phyloP scores from a whole-genome alignment of 2,329 filamentous ascomycete genomes.

The Dactylellina leptospora region DNA sequence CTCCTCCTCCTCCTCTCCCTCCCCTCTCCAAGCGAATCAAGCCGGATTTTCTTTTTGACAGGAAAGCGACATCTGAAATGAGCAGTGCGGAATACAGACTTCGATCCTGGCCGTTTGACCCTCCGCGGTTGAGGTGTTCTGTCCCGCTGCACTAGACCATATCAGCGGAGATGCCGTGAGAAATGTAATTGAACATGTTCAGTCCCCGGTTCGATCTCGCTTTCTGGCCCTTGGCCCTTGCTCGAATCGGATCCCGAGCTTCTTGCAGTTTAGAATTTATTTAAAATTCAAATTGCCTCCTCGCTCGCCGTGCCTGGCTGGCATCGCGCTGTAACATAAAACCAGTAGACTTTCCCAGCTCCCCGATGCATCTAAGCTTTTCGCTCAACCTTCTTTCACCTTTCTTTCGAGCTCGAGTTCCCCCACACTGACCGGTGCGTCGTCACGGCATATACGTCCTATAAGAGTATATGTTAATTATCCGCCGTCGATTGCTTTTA shows the following conservation, averaged over 20 bases:
- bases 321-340: slow-evolving; percentile 21
- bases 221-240: slow-evolving; percentile 36
- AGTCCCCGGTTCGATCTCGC: slow-evolving; percentile 42
- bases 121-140: slow-evolving; percentile 27
- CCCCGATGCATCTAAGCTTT: slow-evolving; percentile 50
- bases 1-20: background rate
- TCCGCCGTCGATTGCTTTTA: no score
- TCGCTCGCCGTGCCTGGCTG: slow-evolving; percentile 20
- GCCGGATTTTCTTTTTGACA: slow-evolving; percentile 22
- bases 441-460: no score
- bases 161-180: slow-evolving; percentile 49
- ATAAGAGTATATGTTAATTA: no score
- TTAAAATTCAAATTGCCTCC: slow-evolving; percentile 13
- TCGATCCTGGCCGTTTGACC: slow-evolving; percentile 27
- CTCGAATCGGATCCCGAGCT: slow-evolving; percentile 44
- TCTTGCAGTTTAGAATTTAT: slow-evolving; percentile 34
- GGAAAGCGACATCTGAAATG: slow-evolving; percentile 39
- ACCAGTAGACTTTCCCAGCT: slow-evolving; percentile 40
- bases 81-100: slow-evolving; percentile 32
- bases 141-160: slow-evolving; percentile 41
- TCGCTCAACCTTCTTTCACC: no score
- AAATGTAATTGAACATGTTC: slow-evolving; percentile 23
- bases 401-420: slow-evolving; percentile 19
- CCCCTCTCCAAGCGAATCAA: slow-evolving; percentile 13
- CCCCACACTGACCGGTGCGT: slow-evolving; percentile 22